Evolutionary conservation across 2,329 filamentous ascomycete genomes (phyloP), one percentile per base, ranked within the genome.

Genomic region (Aspergillus niger): DNA sequence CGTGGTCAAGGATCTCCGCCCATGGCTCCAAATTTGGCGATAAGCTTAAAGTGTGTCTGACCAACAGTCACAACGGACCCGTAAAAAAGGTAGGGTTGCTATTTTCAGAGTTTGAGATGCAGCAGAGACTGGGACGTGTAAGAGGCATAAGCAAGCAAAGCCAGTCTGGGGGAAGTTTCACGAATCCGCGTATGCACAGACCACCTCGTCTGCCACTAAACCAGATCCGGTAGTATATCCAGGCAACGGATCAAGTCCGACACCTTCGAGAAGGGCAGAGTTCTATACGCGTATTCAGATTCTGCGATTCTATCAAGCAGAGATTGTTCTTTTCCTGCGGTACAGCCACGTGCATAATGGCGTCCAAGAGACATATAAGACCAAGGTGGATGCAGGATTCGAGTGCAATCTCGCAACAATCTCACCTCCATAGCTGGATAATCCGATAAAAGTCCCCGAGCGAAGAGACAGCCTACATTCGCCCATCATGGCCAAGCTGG

Each of bases 161-260:
- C 20, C 8, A 24, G 22, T n/a, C 8, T 48, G 5, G 44, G 10
- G 43, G 43, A 7, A 8, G 22, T 5, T 13, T 24, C 24, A 15
- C 7, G 8, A 50, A 44, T 66, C 54, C 65, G 63, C 65, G 63
- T 67, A 67, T 67, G 65, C 65, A 67, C 65, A 32, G 60, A 58
- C 64, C 62, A 62, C 30, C 0, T 30, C 5, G 5, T 2, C 32
- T 15, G 3, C 24, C 38, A n/a, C 39, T 32, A 55, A 44, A 15
- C 53, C 17, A n/a, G 10, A 55, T 44, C 24, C 15, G 38, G 52
- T 17, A 44, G 28, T 22, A n/a, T 44, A 8, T 2, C 28, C 52
- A 28, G 52, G 5, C 13, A 20, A 20, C 36, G 47, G 38, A 50
- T 32, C 38, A 53, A 43, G 44, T 17, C 15, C 28, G 28, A 26